Conservation (phyloP, 164 flowering plant species). For the Umbellularia californica region DNA sequence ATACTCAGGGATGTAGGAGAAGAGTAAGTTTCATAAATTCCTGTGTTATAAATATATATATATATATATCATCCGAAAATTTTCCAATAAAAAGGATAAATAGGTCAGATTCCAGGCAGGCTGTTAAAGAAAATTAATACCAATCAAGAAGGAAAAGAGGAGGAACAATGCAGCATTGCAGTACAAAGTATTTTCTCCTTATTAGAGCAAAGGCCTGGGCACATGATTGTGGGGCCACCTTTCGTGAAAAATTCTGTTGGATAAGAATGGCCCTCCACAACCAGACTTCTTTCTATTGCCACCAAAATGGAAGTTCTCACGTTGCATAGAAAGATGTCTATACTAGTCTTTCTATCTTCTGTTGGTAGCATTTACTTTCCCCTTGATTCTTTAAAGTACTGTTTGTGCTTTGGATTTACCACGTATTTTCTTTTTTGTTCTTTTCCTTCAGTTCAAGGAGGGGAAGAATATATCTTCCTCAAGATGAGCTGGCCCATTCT, state of each 20-base stretch:
- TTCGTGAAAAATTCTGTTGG: neutral
- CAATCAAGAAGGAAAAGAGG: neutral
- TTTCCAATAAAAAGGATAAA: too few species aligned
- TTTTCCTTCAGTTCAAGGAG: constrained; percentile 55
- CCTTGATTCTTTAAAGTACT: neutral
- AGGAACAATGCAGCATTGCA: neutral
- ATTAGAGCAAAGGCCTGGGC: neutral
- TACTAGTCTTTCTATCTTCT: neutral
- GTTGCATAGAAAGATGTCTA: neutral
- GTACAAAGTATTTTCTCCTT: neutral
- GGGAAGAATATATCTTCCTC: constrained; percentile 80
- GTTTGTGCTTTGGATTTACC: neutral
- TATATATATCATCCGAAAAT: neutral
- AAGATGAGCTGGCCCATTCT: constrained; percentile 70
- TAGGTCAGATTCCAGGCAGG: neutral
- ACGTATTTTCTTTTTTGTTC: neutral
- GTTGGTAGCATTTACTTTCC: neutral
- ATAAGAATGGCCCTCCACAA: neutral
- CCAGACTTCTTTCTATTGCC: neutral
- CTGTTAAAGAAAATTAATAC: neutral
- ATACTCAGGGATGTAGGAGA: constrained; percentile 93
- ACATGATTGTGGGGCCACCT: neutral
- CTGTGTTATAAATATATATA: neutral
- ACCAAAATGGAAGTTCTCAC: neutral
- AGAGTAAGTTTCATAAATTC: constrained; percentile 50